Base-by-base conservation (phyloP, 2,329 filamentous ascomycete genomes). In the Microsporum canis region DNA sequence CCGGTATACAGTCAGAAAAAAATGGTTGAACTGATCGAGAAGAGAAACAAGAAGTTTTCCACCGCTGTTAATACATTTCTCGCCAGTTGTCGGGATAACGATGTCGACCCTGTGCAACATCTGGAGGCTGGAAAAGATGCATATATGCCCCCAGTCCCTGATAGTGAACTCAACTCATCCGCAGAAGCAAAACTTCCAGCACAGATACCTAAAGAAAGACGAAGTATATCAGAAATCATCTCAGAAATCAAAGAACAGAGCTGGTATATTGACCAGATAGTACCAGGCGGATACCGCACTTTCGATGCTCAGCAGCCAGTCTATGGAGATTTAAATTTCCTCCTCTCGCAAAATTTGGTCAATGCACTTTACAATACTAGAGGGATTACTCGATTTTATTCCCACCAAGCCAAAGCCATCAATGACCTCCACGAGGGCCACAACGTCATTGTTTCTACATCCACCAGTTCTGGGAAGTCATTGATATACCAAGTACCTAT, bases 401-500 rank as follows among this genome's bases (percentile, higher is more conserved):
- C 89, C 0, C 94, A 99, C 72, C 94, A 99, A 74, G 85, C 91
- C 0, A 89, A 95, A 74, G 94, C 94, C 0, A 89, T 99, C 67
- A 99, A 99, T 69, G 84, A 87, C 63, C 78, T 99, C 1, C 81
- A 92, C 61, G 83, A 87, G 2, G 92, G 91, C 0, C 83, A 87
- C 41, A 86, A 96, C 71, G 90, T 97, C 12, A 92, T 99, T 58
- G 87, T 99, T 1, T 87, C 91, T 1, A 99, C 94, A 0, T 95
- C 92, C 0, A 99, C 94, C 0, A 95, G 89, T 70, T 99, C 94
- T 0, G 94, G 94, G 8, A 99, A 99, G 73, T 96, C 91, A 4
- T 77, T 99, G n/a, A 96, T 99, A 63, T 99, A 97, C 70, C 94
- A 99, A 69, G 82, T 99, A 14, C 94, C 94, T 0, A 90, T 99